Evolutionary conservation across 345 rosid species (phyloP), one percentile per base, ranked within the genome.

Genomic region (Citrus hindsii): DNA sequence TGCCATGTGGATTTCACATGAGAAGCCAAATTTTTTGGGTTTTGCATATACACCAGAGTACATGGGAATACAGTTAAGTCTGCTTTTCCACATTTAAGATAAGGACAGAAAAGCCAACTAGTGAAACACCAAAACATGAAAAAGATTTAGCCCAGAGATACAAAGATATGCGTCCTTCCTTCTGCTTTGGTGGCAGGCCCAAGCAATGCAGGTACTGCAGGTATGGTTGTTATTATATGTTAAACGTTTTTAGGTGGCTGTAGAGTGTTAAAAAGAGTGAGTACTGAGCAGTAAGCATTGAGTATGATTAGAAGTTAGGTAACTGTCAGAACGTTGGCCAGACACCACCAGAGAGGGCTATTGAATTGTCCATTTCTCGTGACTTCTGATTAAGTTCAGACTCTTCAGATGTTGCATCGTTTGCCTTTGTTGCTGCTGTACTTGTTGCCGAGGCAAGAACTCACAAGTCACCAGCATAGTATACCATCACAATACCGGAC

Each of bases 1-100:
- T 42, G 61, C 55, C 85, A 74, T 59, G 82, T 82, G 85, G 67
- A 72, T 27, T 75, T 82, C 85, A 83, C 88, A 73, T 83, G n/a
- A 64, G 0, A 38, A 6, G 38, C 38, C 67, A 14, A 62, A 12
- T 63, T 28, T 16, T 30, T 14, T 30, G 18, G 22, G 37, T 64
- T 64, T 64, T 64, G 7, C 21, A 1, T 13, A 64, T 18, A 8
- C 3, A 19, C 1, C 9, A 1, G 4, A 21, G 46, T 33, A 35
- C 46, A 68, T 16, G 2, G 25, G 14, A 21, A 55, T 53, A 67
- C 67, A 53, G 28, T 74, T 55, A n/a, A 33, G 21, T 40, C 59
- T 59, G 55, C 25, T 59, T 37, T 59, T 59, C 66, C 18, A 25
- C 19, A 38, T 59, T 35, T 61, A 16, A 59, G 76, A 73, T 73